Base-by-base conservation (phyloP, 139 green algal species). In the Picochlorum sp. region DNA sequence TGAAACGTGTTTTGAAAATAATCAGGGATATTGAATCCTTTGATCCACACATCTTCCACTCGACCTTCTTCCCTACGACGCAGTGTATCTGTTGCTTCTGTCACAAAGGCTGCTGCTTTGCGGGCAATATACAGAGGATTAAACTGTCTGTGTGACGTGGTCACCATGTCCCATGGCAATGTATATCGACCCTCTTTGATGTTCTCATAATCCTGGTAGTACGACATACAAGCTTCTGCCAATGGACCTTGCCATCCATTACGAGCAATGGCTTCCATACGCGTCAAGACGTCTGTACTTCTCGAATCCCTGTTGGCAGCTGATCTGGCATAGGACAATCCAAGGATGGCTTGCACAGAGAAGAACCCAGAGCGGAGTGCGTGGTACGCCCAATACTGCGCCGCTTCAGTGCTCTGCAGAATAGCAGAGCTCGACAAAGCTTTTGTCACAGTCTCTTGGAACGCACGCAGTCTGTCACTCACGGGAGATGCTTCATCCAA, bases 1-100 rank as follows among this genome's bases (percentile, higher is more conserved):
- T 96, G 90, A 67, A 86, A 96, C 15, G 83, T 87, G 34, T 85
- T 79, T 23, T 75, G 66, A 77, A 89, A 95, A 69, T 96, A 96
- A 4, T 81, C 61, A 1, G 88, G 90, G 66, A 95, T 89, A 51
- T 87, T 34, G 28, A 26, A 41, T n/a, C 47, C 69, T 26, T 81
- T 61, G 26, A 89, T 66, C 81, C 82, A 90, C 23, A 85, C 57
- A 6, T 67, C 30, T 13, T 86, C 72, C 0, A 76, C 51, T 44
- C 65, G 63, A 18, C 66, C 65, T 49, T 24, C 24, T 1, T 62
- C 62, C 45, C 66, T 66, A 41, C 70, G 76, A 14, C 50, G 45
- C 59, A 95, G 67, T 0, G 79, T 95, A 20, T 58, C 68, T 0
- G 70, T 51, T 1, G 78, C 78, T 65, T 90, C 81, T 0, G 41